Conservation (phyloP, 495 filamentous ascomycete genomes). For the Bryoglossum gracile region DNA sequence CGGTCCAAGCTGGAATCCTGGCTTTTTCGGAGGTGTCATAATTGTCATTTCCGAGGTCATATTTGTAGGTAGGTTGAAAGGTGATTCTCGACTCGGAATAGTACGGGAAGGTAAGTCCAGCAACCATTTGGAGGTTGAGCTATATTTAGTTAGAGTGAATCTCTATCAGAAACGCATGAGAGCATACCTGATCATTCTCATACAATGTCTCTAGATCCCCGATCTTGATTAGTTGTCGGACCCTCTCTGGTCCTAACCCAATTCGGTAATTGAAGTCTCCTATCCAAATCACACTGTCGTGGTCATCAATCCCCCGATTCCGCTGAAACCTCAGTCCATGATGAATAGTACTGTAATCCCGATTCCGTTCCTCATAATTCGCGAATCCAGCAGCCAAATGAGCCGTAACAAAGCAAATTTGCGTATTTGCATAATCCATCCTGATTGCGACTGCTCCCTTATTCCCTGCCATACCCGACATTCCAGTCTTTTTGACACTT, state of each 20-base stretch:
- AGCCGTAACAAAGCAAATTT: constrained; percentile 91
- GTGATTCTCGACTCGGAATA: constrained; percentile 81
- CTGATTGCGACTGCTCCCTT: constrained; percentile 97
- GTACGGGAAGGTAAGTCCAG: constrained; percentile 78
- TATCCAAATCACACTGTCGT: constrained; percentile 85
- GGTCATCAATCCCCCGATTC: constrained; percentile 82
- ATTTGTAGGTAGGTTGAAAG: constrained; percentile 94
- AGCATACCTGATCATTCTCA: constrained; percentile 79
- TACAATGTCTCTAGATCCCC: constrained; percentile 73
- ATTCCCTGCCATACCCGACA: constrained; percentile 96
- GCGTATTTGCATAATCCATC: constrained; percentile 89
- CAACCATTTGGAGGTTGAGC: constrained; percentile 95
- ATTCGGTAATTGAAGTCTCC: constrained; percentile 99
- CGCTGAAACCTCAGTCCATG: constrained; percentile 83
- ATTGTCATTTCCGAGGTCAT: constrained; percentile 73
- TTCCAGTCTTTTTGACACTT: constrained; percentile 91
- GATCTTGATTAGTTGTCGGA: constrained; percentile 62
- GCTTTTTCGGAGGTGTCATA: constrained; percentile 96
- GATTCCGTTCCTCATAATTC: constrained; percentile 94
- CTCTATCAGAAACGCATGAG: background rate
- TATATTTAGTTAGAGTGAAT: background rate
- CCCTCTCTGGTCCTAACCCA: constrained; percentile 71
- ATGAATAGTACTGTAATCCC: constrained; percentile 81
- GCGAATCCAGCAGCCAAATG: constrained; percentile 95
- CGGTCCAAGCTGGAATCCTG: constrained; percentile 95